These are phyloP conservation scores for Vaccinium myrtillus DNA, from an alignment of 148 eudicot genomes.

Conservation along the genomic window DNA sequence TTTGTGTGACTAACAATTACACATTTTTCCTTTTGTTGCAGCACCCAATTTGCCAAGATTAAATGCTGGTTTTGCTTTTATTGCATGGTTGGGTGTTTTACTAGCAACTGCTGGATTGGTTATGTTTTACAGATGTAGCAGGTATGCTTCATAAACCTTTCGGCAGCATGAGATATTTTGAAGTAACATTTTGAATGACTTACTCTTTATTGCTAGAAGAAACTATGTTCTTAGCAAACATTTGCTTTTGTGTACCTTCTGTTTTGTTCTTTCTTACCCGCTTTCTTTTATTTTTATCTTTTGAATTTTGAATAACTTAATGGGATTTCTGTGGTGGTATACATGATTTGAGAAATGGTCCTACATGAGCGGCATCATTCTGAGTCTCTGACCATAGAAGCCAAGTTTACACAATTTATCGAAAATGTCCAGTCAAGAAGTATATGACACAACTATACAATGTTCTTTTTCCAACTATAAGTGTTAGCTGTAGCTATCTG, in stretches of 20 bases:
- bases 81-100: conserved; percentile 90
- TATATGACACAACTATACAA: background rate
- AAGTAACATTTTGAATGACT: background rate
- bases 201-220: background rate
- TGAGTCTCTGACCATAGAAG: background rate
- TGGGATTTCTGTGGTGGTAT: background rate
- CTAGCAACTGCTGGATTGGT: conserved; percentile 70
- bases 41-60: conserved; percentile 72
- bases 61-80: conserved; percentile 70
- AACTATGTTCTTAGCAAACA: background rate
- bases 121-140: conserved; percentile 86
- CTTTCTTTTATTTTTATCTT: background rate
- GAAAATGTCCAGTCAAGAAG: background rate
- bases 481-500: background rate
- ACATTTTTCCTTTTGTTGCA: conserved; percentile 35
- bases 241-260: background rate
- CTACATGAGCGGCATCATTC: background rate
- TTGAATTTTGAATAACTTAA: background rate
- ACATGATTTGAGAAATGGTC: background rate
- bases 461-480: background rate
- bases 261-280: background rate
- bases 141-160: conserved; percentile 40
- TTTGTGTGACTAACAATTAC: background rate
- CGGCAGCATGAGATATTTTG: background rate
- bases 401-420: background rate